Evolutionary conservation across 208 protist genomes (phyloP), one percentile per base, ranked within the genome.

Genomic region (Wallacemonas rigidus): DNA sequence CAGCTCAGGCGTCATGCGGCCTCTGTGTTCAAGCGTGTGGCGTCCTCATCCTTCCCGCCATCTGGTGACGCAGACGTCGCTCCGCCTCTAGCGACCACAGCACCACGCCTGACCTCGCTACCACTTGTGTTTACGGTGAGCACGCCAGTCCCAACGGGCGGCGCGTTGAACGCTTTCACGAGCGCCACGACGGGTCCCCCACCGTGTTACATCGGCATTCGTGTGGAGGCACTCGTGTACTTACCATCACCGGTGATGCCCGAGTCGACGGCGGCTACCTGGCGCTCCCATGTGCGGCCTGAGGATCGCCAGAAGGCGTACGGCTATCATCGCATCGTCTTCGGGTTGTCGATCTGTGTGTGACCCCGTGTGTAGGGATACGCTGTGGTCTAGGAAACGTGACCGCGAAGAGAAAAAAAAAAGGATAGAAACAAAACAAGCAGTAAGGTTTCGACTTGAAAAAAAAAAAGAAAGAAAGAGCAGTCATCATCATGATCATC

Each of bases 131-230:
- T 65, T 35, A 2, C 60, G 3, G 12, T 65, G 40, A 65, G 15
- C n/a, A 65, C 60, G 17, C 60, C 60, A 3, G 43, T 65, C 41
- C 60, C 60, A 41, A 5, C 60, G 5, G 60, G 51, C 3, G 60
- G 60, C 43, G 44, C 60, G 60, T 36, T 65, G 43, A 65, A 6
- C 3, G 60, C 43, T 41, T 65, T 65, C 60, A 35, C 60, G 43
- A 39, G n/a, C 12, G 40, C 60, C 38, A 65, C 60, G 40, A 51
- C 7, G 4, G 60, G 60, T 5, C 60, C 60, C 7, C 47, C 60
- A 9, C 60, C 60, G 38, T 65, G 48, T 38, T 69, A 64, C 45
- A 14, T 69, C 15, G 67, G 53, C 53, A 38, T 71, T 45, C 51
- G 51, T 12, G 51, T 71, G 5, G 53, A 71, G 36, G 67, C 51